Evolutionary conservation across 2,329 filamentous ascomycete genomes (phyloP).

Genomic region (Exophiala bonariae): DNA sequence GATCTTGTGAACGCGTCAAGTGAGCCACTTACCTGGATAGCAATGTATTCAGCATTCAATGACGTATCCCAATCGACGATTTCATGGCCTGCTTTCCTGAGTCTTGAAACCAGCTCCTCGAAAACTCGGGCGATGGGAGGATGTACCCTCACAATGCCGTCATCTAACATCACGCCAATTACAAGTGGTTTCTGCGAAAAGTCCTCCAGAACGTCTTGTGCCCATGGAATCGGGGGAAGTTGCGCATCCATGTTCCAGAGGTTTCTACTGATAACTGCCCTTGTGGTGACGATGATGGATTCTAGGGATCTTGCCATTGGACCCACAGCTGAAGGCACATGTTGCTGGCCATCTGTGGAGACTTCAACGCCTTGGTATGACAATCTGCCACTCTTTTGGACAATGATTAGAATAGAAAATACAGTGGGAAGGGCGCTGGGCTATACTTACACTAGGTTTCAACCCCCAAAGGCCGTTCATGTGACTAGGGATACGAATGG

Average conservation of each 20-base stretch:
- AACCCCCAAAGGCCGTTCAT: constrained; percentile 52
- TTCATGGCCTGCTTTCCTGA: constrained; percentile 56
- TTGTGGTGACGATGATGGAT: constrained; percentile 51
- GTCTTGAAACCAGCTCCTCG: constrained; percentile 40
- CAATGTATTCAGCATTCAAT: constrained; percentile 46
- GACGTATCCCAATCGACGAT: constrained; percentile 36
- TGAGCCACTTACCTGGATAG: constrained; percentile 48
- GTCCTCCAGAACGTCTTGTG: constrained; percentile 44
- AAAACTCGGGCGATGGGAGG: constrained; percentile 53
- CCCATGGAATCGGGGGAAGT: constrained; percentile 56
- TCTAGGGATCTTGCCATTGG: constrained; percentile 55
- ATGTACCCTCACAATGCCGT: constrained; percentile 55
- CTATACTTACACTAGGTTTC: constrained; percentile 47
- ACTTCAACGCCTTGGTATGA: constrained; percentile 61
- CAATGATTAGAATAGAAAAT: constrained; percentile 34
- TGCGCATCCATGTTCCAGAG: constrained; percentile 58
- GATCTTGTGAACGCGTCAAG: not conserved
- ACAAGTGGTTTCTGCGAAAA: constrained; percentile 46
- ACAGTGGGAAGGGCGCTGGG: too few species aligned
- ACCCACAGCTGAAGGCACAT: constrained; percentile 61
- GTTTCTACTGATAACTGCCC: constrained; percentile 45
- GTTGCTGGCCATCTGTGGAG: constrained; percentile 50
- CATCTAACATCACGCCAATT: constrained; percentile 52
- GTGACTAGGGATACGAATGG: constrained; percentile 49
- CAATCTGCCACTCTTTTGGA: constrained; percentile 57